These are phyloP conservation scores for Annulohypoxylon moriforme DNA, from an alignment of 495 filamentous ascomycete species.

Conservation along the genomic window DNA sequence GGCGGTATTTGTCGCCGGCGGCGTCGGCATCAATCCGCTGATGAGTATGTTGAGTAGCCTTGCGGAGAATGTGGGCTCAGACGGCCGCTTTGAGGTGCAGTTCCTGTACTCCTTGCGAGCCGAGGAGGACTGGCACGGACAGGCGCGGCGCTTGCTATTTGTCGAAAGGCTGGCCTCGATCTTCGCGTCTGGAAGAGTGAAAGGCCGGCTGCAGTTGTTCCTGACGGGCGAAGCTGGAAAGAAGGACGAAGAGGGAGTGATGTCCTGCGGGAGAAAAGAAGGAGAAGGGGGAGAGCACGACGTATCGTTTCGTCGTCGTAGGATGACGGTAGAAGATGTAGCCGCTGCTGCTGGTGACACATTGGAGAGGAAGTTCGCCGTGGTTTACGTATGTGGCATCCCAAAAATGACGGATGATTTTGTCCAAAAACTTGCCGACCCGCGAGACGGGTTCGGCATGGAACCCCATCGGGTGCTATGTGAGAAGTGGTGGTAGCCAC, in stretches of 20 bases:
- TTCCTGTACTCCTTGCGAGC: slow-evolving; percentile 58
- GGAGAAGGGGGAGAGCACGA: slow-evolving; percentile 23
- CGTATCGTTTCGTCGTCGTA: slow-evolving; percentile 56
- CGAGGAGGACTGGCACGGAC: slow-evolving; percentile 4
- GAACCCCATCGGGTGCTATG: slow-evolving; percentile 70
- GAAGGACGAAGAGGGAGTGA: slow-evolving; percentile 29
- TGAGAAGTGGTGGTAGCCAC: slow-evolving; percentile 86
- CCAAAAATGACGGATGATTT: slow-evolving; percentile 84
- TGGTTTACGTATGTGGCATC: slow-evolving; percentile 84
- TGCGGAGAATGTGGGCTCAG: slow-evolving; percentile 31
- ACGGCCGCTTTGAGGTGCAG: slow-evolving; percentile 39
- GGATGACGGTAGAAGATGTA: slow-evolving; percentile 66
- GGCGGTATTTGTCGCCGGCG: slow-evolving; percentile 81
- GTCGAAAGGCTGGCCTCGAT: slow-evolving; percentile 54
- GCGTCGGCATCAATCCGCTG: slow-evolving; percentile 83
- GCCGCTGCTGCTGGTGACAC: slow-evolving; percentile 58
- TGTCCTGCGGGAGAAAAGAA: slow-evolving; percentile 33
- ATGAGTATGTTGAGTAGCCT: slow-evolving; percentile 60
- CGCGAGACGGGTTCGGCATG: slow-evolving; percentile 62
- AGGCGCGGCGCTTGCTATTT: slow-evolving; percentile 53
- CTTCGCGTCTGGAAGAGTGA: slow-evolving; percentile 46
- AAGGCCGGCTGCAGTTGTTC: slow-evolving; percentile 50
- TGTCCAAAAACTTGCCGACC: slow-evolving; percentile 62
- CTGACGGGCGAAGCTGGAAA: slow-evolving; percentile 41
- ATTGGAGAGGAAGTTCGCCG: slow-evolving; percentile 59